Evolutionary conservation across 2,329 filamentous ascomycete genomes (phyloP).

Genomic region (Fusarium heterosporum): DNA sequence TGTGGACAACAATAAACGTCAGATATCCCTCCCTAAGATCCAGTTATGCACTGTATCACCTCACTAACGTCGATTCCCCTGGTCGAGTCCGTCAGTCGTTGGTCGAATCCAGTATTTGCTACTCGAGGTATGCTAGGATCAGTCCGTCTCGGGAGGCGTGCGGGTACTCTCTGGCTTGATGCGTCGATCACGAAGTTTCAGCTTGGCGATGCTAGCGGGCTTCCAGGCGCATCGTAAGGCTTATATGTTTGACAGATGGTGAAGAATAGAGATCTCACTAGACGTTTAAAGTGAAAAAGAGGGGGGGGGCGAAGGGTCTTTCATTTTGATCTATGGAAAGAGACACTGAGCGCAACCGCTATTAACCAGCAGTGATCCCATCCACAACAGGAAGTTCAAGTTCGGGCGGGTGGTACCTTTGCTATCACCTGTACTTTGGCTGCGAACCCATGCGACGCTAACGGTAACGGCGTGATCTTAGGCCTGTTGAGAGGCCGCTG

Average conservation of each 20-base stretch:
- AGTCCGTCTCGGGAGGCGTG: slow-evolving; percentile 15
- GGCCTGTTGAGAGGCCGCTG: slow-evolving; percentile 21
- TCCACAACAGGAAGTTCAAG: slow-evolving; percentile 19
- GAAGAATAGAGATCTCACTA: slow-evolving; percentile 21
- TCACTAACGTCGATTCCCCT: slow-evolving; percentile 16
- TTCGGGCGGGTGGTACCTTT: slow-evolving; percentile 18
- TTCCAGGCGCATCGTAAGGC: not conserved
- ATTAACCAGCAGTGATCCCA: slow-evolving; percentile 6
- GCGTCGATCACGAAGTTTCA: slow-evolving; percentile 34
- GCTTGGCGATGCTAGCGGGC: slow-evolving; percentile 30
- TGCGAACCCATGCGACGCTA: slow-evolving; percentile 27
- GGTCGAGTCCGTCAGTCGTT: slow-evolving; percentile 15
- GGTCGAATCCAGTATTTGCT: slow-evolving; percentile 26
- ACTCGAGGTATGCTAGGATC: slow-evolving; percentile 26
- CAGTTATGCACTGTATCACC: slow-evolving; percentile 20
- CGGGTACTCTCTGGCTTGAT: slow-evolving; percentile 18
- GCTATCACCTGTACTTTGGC: slow-evolving; percentile 27
- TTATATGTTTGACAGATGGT: not conserved
- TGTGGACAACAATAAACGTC: not conserved
- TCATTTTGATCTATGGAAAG: slow-evolving; percentile 22
- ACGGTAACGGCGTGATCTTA: slow-evolving; percentile 17
- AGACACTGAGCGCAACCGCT: slow-evolving; percentile 10
- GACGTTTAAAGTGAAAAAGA: not conserved
- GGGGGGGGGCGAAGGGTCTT: not conserved
- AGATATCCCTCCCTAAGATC: not conserved